These are phyloP conservation scores for Colletotrichum acutatum DNA, from an alignment of 2,329 filamentous ascomycete genomes.

Conservation along the genomic window DNA sequence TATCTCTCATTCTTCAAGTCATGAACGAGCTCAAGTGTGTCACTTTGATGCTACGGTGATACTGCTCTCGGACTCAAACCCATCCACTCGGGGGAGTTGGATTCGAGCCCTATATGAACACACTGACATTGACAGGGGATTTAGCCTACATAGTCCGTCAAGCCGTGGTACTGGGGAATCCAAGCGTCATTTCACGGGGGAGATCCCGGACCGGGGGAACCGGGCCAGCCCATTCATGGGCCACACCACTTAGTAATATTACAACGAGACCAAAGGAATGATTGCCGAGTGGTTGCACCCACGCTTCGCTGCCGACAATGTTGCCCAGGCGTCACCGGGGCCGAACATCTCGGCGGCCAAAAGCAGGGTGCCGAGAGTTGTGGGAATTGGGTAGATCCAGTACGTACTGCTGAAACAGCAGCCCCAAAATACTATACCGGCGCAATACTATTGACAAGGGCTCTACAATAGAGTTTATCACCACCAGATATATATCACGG, in stretches of 20 bases:
- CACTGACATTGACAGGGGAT: neutral
- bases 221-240: neutral
- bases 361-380: neutral
- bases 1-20: no score
- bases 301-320: neutral
- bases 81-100: neutral
- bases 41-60: no score
- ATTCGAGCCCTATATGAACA: neutral
- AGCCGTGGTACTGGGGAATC: neutral
- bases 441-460: constrained; percentile 1
- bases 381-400: neutral
- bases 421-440: constrained; percentile 7
- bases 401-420: constrained; percentile 11
- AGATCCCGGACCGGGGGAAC: neutral
- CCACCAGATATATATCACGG: constrained; percentile 12
- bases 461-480: constrained; percentile 3
- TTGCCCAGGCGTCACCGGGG: neutral
- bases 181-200: neutral
- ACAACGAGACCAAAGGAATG: neutral
- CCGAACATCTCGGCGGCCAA: neutral
- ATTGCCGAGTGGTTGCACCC: neutral
- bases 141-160: neutral
- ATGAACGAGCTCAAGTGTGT: no score
- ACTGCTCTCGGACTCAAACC: neutral
- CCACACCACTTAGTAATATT: neutral